Base-by-base conservation (phyloP, 768 basidiomycete species). In the Naematelia encephala region DNA sequence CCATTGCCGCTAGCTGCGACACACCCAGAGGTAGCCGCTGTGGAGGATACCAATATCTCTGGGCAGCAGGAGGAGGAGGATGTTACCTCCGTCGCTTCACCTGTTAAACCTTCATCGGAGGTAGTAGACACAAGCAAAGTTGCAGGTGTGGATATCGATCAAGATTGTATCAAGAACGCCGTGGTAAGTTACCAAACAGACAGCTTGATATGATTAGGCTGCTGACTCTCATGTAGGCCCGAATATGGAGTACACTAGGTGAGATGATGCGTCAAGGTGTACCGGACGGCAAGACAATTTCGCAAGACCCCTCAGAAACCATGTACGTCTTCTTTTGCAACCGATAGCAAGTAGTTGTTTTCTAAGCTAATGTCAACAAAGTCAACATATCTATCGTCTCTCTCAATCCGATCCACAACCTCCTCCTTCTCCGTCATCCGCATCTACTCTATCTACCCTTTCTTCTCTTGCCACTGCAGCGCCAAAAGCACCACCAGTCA, bases 371-470 rank as follows among this genome's bases (percentile, higher is more conserved):
- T n/a, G n/a, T n/a, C n/a, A n/a, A n/a, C n/a, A n/a, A n/a, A 73
- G 69, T 3, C 46, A 59, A 53, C 71, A 73, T 52, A 48, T 72
- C 16, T 39, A 45, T 34, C 62, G 59, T 13, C 43, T 75, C 23
- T 67, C 66, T 34, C 43, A 49, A 13, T 59, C 64, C 0, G 57
- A 61, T 42, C 61, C 60, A 10, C 57, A 61, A 4, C 53, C 67
- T 39, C 71, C 62, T 16, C 74, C 67, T 3, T 73, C 71, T 2
- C 66, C 61, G 26, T 70, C 70, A 4, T 62, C 66, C 23, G 25
- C 66, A 23, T 69, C 67, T 11, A 57, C 64, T 22, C 52, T 59
- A 27, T 63, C 67, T 13, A 53, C 54, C 51, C 26, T 50, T 30
- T 26, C 50, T 13, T 46, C 61, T 19, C 11, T 22, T 23, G 8